A percentile compares a stretch with the other conserved stretches of the same genome.
phyloP scores from a whole-genome alignment of 139 green algal species.

The Mychonastes homosphaera region DNA sequence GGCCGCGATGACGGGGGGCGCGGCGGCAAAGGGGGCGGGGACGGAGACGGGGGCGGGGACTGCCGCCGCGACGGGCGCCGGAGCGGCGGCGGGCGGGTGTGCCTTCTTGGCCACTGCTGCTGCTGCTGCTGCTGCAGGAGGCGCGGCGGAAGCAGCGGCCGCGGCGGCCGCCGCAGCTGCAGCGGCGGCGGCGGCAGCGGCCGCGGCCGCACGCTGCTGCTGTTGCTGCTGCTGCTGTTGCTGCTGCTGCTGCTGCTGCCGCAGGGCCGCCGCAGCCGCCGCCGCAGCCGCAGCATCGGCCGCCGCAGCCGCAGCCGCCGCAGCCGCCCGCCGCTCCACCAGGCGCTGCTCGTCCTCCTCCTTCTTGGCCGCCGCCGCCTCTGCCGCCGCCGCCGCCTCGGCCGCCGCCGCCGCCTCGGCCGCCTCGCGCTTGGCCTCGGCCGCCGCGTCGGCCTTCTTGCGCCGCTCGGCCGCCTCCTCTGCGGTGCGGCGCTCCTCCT shows the following conservation, averaged over 20 bases:
- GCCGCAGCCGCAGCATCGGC: background rate
- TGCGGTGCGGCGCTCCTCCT: constrained; percentile 3
- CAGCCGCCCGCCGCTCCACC: constrained; percentile 8
- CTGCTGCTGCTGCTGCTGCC: constrained; percentile 3
- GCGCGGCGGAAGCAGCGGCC: background rate
- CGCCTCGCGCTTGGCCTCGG: background rate
- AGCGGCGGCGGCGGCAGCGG: background rate
- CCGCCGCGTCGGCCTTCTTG: constrained; percentile 7
- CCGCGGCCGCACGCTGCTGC: constrained; percentile 7
- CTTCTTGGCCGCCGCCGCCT: constrained; percentile 11
- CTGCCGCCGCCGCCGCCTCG: background rate
- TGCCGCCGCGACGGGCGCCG: background rate
- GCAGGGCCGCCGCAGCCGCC: background rate
- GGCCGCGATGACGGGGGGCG: no score
- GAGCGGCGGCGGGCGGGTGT: background rate
- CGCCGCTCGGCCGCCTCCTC: constrained; percentile 4
- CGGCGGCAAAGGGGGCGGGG: no score
- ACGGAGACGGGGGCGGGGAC: background rate
- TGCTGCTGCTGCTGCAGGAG: background rate
- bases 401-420: background rate
- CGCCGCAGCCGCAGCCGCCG: no score
- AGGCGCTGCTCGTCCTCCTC: background rate
- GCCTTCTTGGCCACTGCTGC: background rate
- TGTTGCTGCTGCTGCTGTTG: constrained; percentile 16
- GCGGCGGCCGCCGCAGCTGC: constrained; percentile 1